Conservation (phyloP, 129 eudicot species). For the Artemisia annua region DNA sequence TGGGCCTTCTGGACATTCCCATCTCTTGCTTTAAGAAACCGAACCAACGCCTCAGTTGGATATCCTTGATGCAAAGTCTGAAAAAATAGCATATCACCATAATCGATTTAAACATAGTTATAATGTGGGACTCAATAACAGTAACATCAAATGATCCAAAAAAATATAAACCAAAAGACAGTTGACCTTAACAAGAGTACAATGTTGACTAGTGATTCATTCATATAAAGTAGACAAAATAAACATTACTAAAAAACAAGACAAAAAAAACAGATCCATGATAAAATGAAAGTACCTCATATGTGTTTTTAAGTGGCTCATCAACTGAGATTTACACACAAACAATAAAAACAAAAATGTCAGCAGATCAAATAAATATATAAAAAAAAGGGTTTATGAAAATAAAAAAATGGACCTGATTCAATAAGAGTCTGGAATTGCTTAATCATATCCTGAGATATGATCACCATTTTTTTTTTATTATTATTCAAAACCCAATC, state of each 20-base stretch:
- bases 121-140: background rate
- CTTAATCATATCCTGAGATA: slow-evolving; percentile 52
- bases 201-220: slow-evolving; percentile 20
- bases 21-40: slow-evolving; percentile 97
- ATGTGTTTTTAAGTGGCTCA: slow-evolving; percentile 72
- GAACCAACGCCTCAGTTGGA: slow-evolving; percentile 58
- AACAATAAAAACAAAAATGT: background rate
- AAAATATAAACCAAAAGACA: background rate
- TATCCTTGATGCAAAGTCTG: slow-evolving; percentile 88
- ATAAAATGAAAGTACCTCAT: slow-evolving; percentile 49
- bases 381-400: slow-evolving; percentile 16
- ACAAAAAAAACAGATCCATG: background rate
- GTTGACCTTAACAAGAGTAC: background rate
- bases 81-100: slow-evolving; percentile 28
- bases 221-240: slow-evolving; percentile 21
- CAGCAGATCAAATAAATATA: slow-evolving; percentile 2
- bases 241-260: background rate
- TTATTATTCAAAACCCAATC: slow-evolving; percentile 17
- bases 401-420: slow-evolving; percentile 42
- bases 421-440: slow-evolving; percentile 58
- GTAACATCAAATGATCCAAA: background rate
- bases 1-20: slow-evolving; percentile 76
- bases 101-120: too few species aligned
- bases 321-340: slow-evolving; percentile 53
- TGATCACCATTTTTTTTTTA: slow-evolving; percentile 57